These are phyloP conservation scores for Pharus latifolius DNA, from an alignment of 176 grass and related monocot genomes.

Conservation along the genomic window DNA sequence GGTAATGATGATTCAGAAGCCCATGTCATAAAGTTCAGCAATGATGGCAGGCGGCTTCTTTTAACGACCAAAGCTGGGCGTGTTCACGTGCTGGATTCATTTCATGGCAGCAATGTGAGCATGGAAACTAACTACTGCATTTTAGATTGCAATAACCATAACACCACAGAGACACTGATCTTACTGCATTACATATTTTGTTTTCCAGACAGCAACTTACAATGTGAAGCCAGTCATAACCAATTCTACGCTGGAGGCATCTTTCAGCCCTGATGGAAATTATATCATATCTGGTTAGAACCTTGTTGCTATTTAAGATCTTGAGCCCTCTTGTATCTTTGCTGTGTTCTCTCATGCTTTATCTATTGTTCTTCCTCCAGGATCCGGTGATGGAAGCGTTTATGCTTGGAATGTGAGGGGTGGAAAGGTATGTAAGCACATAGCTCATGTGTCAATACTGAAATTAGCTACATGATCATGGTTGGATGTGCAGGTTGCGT, in stretches of 20 bases:
- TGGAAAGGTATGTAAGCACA: constrained; percentile 51
- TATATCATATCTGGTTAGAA: constrained; percentile 76
- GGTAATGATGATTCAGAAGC: constrained; percentile 66
- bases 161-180: background rate
- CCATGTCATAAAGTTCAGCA: constrained; percentile 93
- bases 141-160: background rate
- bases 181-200: background rate
- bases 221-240: constrained; percentile 80
- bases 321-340: background rate
- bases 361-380: constrained; percentile 30
- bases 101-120: constrained; percentile 71
- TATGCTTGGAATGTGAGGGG: constrained; percentile 90
- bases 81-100: constrained; percentile 93
- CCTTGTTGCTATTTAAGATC: background rate
- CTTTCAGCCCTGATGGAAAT: constrained; percentile 95
- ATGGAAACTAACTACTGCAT: background rate
- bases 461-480: background rate
- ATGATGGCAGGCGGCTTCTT: constrained; percentile 70
- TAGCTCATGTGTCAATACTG: background rate
- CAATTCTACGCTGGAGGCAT: constrained; percentile 75
- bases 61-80: constrained; percentile 79
- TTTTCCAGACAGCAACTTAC: constrained; percentile 53
- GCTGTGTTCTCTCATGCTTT: background rate
- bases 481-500: constrained; percentile 48
- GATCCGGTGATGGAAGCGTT: constrained; percentile 92